Evolutionary conservation across 768 basidiomycete genomes (phyloP).

Genomic region (Tricholoma sp.): DNA sequence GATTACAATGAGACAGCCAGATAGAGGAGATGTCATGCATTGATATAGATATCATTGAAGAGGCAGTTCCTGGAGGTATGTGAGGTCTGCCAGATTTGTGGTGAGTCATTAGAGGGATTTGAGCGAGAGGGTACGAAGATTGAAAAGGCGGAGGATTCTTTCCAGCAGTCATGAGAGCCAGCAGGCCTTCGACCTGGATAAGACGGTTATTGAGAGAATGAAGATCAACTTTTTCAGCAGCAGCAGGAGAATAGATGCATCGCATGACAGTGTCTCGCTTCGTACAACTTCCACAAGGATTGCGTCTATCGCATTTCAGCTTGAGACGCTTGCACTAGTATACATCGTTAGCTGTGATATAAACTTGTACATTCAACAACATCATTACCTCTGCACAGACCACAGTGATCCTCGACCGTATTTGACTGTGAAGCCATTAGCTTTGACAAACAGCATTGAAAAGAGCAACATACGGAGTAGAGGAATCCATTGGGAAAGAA

Average conservation of each 20-base stretch:
- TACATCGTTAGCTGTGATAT: conserved; percentile 1
- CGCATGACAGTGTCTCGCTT: conserved; percentile 72
- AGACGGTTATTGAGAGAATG: conserved; percentile 81
- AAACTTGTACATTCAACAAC: neutral
- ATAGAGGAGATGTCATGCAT: conserved; percentile 53
- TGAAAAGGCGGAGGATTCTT: conserved; percentile 32
- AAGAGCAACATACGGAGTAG: conserved; percentile 11
- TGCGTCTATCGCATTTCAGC: conserved; percentile 76
- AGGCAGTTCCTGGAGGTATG: conserved; percentile 25
- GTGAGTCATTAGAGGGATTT: conserved; percentile 15
- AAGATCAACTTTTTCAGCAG: conserved; percentile 83
- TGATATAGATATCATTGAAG: conserved; percentile 45
- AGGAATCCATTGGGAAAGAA: neutral
- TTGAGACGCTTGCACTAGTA: conserved; percentile 81
- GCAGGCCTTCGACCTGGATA: conserved; percentile 58
- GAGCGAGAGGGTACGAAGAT: conserved; percentile 29
- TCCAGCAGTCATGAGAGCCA: conserved; percentile 45
- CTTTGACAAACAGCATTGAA: neutral
- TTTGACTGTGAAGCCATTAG: conserved; percentile 38
- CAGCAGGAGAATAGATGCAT: conserved; percentile 76
- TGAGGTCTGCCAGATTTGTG: conserved; percentile 14
- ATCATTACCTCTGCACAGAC: conserved; percentile 73
- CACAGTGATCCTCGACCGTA: conserved; percentile 73
- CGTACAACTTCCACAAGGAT: conserved; percentile 71
- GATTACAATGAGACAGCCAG: conserved; percentile 55